Evolutionary conservation across 345 rosid species (phyloP).

Genomic region (Rhodamnia argentea): DNA sequence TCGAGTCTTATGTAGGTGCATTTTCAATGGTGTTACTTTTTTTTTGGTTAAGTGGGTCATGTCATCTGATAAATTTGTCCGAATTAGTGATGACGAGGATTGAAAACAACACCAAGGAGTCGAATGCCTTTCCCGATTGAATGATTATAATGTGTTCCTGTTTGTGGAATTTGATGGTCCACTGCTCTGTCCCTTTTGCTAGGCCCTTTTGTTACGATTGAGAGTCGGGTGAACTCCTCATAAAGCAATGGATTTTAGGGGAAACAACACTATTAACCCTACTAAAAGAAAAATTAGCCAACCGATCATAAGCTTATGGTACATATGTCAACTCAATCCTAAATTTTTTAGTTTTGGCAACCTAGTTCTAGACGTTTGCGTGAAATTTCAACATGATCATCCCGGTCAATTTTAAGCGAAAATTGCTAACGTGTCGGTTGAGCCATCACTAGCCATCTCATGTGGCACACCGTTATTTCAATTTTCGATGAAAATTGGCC

Average conservation of each 20-base stretch:
- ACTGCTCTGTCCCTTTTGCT: neutral
- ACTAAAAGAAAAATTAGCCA: neutral
- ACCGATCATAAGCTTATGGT: fast-evolving
- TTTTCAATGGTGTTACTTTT: neutral
- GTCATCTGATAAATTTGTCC: neutral
- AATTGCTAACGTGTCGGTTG: too few species aligned
- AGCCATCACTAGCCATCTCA: too few species aligned
- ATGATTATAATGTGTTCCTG: neutral
- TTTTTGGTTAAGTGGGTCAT: neutral
- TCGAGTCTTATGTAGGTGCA: neutral
- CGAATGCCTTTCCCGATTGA: neutral
- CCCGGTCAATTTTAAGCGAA: too few species aligned
- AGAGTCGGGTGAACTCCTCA: neutral
- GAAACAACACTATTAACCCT: neutral
- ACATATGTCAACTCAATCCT: too few species aligned
- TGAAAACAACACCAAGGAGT: neutral
- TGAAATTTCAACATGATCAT: too few species aligned
- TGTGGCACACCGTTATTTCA: too few species aligned
- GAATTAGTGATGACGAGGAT: neutral
- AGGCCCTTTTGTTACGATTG: neutral
- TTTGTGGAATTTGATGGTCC: neutral
- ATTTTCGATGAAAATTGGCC: too few species aligned
- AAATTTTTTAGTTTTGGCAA: too few species aligned
- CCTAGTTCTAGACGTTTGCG: too few species aligned
- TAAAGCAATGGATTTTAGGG: neutral